Evolutionary conservation across 78 protist species (phyloP).

Genomic region (Parvularia atlantis): DNA sequence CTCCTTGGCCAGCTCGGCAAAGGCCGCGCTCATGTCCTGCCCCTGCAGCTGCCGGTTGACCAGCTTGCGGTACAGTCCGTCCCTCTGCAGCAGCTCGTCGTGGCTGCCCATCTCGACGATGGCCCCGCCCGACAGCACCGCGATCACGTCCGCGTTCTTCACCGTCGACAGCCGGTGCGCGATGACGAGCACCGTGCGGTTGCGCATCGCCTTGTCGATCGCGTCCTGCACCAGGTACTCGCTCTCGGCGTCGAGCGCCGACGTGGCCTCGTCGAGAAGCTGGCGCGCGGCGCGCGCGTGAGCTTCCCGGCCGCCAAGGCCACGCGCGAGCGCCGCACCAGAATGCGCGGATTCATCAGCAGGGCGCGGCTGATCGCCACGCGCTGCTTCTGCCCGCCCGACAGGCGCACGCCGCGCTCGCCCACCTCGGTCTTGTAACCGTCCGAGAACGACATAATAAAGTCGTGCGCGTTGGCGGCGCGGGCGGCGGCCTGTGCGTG

Average conservation of each 20-base stretch:
- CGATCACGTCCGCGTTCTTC: conserved; percentile 44
- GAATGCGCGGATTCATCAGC: conserved; percentile 16
- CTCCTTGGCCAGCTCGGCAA: no score
- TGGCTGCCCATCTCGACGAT: conserved; percentile 49
- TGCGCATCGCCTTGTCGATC: conserved; percentile 27
- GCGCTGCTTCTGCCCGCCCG: conserved; percentile 73
- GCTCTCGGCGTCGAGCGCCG: conserved; percentile 70
- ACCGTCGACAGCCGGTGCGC: conserved; percentile 86
- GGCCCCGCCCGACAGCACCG: background rate
- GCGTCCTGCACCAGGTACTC: conserved; percentile 74
- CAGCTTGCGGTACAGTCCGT: no score
- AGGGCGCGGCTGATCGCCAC: conserved; percentile 55
- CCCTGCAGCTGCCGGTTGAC: background rate
- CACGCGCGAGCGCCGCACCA: no score
- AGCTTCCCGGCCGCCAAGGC: no score
- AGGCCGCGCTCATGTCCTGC: no score
- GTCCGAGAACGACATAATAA: conserved; percentile 64
- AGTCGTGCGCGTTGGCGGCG: conserved; percentile 85
- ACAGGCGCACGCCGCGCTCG: conserved; percentile 67
- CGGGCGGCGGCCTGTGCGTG: conserved; percentile 54
- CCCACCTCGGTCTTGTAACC: conserved; percentile 79
- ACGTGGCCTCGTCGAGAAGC: conserved; percentile 41
- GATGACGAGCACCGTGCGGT: conserved; percentile 59
- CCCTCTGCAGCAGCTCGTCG: conserved; percentile 33
- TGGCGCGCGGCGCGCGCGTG: no score